Base-by-base conservation (phyloP, 441 rosid species). In the Brassica balearica region DNA sequence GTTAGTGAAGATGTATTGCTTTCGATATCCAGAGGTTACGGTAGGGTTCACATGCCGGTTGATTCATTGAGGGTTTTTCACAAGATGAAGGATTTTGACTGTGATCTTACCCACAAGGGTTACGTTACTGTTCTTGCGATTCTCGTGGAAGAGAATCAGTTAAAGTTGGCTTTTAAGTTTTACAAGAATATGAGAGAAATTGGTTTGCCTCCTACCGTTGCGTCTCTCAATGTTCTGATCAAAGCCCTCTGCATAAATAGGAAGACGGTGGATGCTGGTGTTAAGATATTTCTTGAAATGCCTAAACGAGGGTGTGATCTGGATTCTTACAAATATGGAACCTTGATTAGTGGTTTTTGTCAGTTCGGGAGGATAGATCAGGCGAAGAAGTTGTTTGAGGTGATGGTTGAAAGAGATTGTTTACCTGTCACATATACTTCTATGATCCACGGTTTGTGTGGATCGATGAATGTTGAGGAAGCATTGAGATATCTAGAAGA, bases 311-410 rank as follows among this genome's bases (percentile, higher is more conserved):
- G 96, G 36, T 91, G 82, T 80, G 63, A 27, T 65, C 97, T 97
- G 0, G 97, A 96, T 88, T 87, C 90, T 0, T 96, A 94, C 81
- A 91, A 96, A 0, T 92, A 88, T 76, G 99, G 99, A 32, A 94
- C 99, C 19, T 78, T 96, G 84, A 88, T 96, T 56, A 94, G 89
- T 85, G 97, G 96, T 73, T 77, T 96, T 73, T 96, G 93, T 84
- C 87, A 84, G 75, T 81, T 84, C 32, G 90, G 92, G 51, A 91
- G 82, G 82, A 80, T 88, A 58, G 56, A 25, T 65, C 92, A 94
- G 76, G 99, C 96, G 12, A 88, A 82, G 83, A 85, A 87, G 79
- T 83, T 96, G 56, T 89, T 96, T 27, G 70, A 69, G 64, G 97
- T 89, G 90, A 92, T 96, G 99, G 86, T 85, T 78, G 79, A 4